A percentile compares a stretch with the other conserved stretches of the same genome.
Evolutionary conservation across 768 basidiomycete species (phyloP).

Genomic region (Tephrocybe sp.): DNA sequence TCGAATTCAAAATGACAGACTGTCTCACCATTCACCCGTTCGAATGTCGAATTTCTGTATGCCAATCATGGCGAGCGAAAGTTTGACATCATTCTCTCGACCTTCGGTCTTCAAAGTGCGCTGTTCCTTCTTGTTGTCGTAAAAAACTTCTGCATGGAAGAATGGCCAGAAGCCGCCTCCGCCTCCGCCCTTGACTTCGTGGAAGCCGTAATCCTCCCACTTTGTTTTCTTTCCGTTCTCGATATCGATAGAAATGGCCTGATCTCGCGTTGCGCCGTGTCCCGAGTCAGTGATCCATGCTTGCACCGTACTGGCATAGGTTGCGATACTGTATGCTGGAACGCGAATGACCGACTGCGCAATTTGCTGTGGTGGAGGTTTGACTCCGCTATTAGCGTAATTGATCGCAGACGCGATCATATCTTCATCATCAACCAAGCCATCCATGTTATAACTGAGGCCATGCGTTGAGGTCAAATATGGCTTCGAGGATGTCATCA

Average conservation of each 20-base stretch:
- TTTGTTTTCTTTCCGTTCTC: constrained; percentile 3
- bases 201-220: constrained; percentile 10
- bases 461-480: neutral
- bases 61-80: constrained; percentile 10
- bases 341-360: neutral
- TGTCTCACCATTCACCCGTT: constrained; percentile 6
- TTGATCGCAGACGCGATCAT: neutral
- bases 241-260: constrained; percentile 7
- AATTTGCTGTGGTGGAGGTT: neutral
- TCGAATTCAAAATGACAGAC: neutral
- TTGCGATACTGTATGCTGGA: constrained; percentile 3
- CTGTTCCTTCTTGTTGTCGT: neutral
- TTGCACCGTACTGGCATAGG: constrained; percentile 4
- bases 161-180: constrained; percentile 11
- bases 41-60: constrained; percentile 6
- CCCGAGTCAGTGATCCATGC: constrained; percentile 1
- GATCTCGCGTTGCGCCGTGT: constrained; percentile 3
- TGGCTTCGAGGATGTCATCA: neutral
- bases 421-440: neutral
- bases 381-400: neutral
- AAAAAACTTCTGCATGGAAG: constrained; percentile 2
- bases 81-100: constrained; percentile 1
- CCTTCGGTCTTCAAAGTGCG: constrained; percentile 3
- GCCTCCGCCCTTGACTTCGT: constrained; percentile 2
- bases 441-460: neutral